These are phyloP conservation scores for Blastobotrys americana DNA, from an alignment of 805 yeast genomes.

Conservation along the genomic window DNA sequence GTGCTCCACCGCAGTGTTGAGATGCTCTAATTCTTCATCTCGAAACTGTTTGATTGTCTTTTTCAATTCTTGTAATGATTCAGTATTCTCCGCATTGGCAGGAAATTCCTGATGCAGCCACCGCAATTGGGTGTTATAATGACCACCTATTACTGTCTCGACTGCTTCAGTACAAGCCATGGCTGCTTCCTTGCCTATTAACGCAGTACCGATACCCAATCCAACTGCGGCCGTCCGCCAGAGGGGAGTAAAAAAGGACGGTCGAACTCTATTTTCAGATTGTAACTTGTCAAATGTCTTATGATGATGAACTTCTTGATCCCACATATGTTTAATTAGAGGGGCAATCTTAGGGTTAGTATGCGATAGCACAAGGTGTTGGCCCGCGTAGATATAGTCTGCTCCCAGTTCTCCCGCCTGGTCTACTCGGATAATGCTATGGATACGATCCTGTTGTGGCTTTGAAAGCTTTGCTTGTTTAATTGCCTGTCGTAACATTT, in stretches of 20 bases:
- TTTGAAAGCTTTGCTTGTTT: conserved; percentile 15
- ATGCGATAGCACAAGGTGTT: conserved; percentile 63
- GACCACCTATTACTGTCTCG: conserved; percentile 95
- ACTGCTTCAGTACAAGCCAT: conserved; percentile 99
- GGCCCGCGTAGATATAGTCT: conserved; percentile 86
- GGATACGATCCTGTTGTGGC: conserved; percentile 23
- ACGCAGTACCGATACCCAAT: conserved; percentile 80
- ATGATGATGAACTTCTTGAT: conserved; percentile 90
- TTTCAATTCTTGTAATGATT: conserved; percentile 53
- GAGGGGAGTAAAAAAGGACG: conserved; percentile 81
- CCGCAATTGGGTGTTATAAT: conserved; percentile 85
- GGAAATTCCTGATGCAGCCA: conserved; percentile 62
- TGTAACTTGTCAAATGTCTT: conserved; percentile 76
- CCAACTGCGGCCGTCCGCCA: conserved; percentile 91
- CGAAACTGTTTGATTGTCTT: conserved; percentile 66
- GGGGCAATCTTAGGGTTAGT: conserved; percentile 73
- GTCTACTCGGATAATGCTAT: conserved; percentile 65
- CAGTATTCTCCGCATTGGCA: conserved; percentile 38
- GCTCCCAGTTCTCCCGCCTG: conserved; percentile 99
- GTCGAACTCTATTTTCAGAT: conserved; percentile 71
- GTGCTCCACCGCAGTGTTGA: conserved; percentile 85
- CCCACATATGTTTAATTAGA: conserved; percentile 92
- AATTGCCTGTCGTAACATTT: conserved; percentile 23
- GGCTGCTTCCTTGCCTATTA: conserved; percentile 88
- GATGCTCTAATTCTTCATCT: conserved; percentile 92